A percentile compares a stretch with the other conserved stretches of the same genome.
Evolutionary conservation across 2,329 filamentous ascomycete species (phyloP).

Genomic region (Rutstroemia sp.): DNA sequence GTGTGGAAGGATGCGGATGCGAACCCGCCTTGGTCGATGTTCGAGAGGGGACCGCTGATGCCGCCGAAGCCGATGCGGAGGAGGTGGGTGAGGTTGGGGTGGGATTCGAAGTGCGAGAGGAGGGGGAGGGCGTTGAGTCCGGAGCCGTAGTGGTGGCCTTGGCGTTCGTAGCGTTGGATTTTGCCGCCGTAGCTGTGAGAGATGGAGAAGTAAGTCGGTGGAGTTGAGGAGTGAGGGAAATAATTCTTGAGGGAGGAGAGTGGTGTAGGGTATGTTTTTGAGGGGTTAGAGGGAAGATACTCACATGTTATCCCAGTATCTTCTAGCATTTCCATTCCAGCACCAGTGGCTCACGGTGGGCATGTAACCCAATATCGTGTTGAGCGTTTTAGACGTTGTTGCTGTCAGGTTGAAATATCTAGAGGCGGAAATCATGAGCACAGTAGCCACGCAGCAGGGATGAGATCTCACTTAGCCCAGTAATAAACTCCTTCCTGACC

Average conservation of each 20-base stretch:
- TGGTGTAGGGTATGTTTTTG: neutral
- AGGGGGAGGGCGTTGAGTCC: slow-evolving; percentile 49
- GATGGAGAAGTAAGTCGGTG: neutral
- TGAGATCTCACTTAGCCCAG: slow-evolving; percentile 35
- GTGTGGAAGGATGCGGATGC: slow-evolving; percentile 49
- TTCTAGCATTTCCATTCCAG: slow-evolving; percentile 55
- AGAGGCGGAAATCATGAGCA: neutral
- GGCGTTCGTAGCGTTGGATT: slow-evolving; percentile 35
- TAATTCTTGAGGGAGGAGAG: too few species aligned
- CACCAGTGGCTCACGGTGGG: slow-evolving; percentile 54
- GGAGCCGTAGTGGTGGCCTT: slow-evolving; percentile 55
- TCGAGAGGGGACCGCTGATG: slow-evolving; percentile 44
- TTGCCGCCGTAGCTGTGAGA: slow-evolving; percentile 23
- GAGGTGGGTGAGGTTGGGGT: slow-evolving; percentile 40
- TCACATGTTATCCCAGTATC: slow-evolving; percentile 34
- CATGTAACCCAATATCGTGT: slow-evolving; percentile 48
- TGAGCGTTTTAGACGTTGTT: slow-evolving; percentile 44
- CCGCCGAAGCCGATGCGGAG: slow-evolving; percentile 49
- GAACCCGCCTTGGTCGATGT: slow-evolving; percentile 48
- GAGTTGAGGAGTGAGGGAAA: too few species aligned
- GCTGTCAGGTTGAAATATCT: slow-evolving; percentile 40
- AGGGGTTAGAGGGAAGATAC: neutral
- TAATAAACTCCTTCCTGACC: slow-evolving; percentile 55
- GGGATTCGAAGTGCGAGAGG: slow-evolving; percentile 41
- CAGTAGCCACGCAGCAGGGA: rapidly evolving